phyloP scores from a whole-genome alignment of 164 flowering plant species.

The Litsea cubeba region DNA sequence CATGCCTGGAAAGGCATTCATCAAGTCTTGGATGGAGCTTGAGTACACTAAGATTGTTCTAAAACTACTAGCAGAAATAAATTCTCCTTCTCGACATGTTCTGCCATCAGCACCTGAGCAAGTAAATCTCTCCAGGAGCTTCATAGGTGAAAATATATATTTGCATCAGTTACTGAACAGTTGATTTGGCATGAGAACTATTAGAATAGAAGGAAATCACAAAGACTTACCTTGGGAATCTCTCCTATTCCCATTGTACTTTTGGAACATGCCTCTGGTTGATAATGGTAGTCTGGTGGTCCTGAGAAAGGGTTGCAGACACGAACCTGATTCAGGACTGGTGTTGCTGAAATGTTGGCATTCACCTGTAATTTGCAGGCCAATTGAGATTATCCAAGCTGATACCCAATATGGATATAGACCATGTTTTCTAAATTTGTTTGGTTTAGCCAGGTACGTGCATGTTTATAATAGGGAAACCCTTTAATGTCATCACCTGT shows the following conservation, averaged over 20 bases:
- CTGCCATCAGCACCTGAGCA: slow-evolving; percentile 39
- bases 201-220: neutral
- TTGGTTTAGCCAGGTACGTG: neutral
- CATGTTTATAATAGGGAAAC: no score
- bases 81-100: slow-evolving; percentile 38
- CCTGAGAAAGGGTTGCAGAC: slow-evolving; percentile 85
- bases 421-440: neutral
- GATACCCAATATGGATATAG: neutral
- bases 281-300: slow-evolving; percentile 62
- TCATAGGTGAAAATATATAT: slow-evolving; percentile 3
- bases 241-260: slow-evolving; percentile 58
- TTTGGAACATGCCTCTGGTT: slow-evolving; percentile 51
- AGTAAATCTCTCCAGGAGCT: slow-evolving; percentile 47
- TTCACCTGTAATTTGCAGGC: slow-evolving; percentile 48
- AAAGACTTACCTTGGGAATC: slow-evolving; percentile 53
- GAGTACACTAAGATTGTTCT: slow-evolving; percentile 42
- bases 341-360: slow-evolving; percentile 38
- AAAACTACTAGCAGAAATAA: slow-evolving; percentile 27
- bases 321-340: slow-evolving; percentile 34
- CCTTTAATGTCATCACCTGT: no score
- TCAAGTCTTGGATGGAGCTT: slow-evolving; percentile 51
- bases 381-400: neutral
- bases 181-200: neutral
- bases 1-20: slow-evolving; percentile 66
- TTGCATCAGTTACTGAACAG: neutral